A percentile compares a stretch with the other conserved stretches of the same genome.
Conservation (phyloP, 2,329 filamentous ascomycete genomes). For the Fusarium nygamai region DNA sequence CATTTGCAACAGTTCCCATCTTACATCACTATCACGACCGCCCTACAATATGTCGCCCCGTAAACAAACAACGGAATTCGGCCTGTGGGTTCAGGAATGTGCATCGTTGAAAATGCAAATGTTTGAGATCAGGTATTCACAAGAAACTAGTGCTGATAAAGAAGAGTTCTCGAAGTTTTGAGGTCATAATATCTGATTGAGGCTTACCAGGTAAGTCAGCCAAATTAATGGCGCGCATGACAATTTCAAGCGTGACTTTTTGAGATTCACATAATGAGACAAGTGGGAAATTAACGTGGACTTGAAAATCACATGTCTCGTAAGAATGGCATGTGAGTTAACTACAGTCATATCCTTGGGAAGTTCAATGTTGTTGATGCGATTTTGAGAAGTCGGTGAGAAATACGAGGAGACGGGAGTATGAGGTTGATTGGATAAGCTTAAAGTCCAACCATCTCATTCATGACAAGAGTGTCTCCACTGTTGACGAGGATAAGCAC, state of each 20-base stretch:
- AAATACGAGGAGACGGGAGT: background rate
- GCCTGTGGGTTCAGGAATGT: background rate
- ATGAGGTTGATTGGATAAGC: background rate
- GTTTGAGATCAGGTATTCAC: background rate
- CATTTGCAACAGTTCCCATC: background rate
- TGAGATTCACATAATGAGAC: background rate
- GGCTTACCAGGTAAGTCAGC: background rate
- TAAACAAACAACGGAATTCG: background rate
- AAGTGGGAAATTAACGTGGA: background rate
- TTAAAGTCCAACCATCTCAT: background rate
- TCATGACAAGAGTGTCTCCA: background rate
- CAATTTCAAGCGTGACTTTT: background rate
- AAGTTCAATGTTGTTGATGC: background rate
- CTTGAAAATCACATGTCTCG: background rate
- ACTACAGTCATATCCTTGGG: background rate
- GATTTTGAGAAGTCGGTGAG: background rate
- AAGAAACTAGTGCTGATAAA: background rate
- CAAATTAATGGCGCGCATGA: background rate
- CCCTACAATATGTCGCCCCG: background rate
- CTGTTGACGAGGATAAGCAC: background rate
- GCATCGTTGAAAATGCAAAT: background rate
- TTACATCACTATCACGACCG: background rate
- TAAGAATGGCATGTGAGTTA: background rate
- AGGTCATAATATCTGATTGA: background rate
- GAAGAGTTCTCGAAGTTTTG: background rate